phyloP scores from a whole-genome alignment of 23 red algal genomes.

The Cyanidioschyzon merolae region DNA sequence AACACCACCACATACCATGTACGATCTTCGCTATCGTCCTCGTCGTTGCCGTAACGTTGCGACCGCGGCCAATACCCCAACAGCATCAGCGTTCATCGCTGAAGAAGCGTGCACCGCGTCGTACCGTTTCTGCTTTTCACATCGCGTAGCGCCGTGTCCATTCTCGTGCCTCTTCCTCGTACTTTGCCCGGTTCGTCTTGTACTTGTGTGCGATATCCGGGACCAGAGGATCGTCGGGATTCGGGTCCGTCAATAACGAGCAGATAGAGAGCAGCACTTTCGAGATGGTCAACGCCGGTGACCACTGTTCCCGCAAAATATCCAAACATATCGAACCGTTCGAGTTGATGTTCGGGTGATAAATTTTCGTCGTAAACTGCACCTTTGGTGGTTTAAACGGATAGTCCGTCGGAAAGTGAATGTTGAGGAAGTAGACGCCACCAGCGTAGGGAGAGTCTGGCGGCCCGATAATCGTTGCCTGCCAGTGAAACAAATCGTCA shows the following conservation, averaged over 20 bases:
- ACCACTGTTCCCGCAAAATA: conserved; percentile 97
- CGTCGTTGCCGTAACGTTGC: too few relatives aligned
- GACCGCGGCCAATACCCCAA: too few relatives aligned
- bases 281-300: conserved; percentile 84
- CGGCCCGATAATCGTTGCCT: conserved; percentile 98
- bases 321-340: conserved; percentile 97
- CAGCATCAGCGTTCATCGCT: too few relatives aligned
- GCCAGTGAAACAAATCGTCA: conserved; percentile 98
- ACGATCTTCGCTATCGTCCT: too few relatives aligned
- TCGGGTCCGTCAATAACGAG: conserved; percentile 94
- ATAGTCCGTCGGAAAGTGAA: conserved; percentile 99
- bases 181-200: conserved; percentile 88
- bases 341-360: conserved; percentile 98
- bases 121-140: conserved; percentile 16
- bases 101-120: too few relatives aligned
- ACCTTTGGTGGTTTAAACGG: conserved; percentile 97
- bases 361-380: conserved; percentile 91
- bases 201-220: conserved; percentile 97
- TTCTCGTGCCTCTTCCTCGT: conserved; percentile 92
- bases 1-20: too few relatives aligned
- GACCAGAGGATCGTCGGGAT: conserved; percentile 97
- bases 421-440: conserved; percentile 91
- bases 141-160: conserved; percentile 94
- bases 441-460: conserved; percentile 94
- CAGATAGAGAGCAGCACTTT: conserved; percentile 98